Base-by-base conservation (phyloP, 805 yeast genomes). In the Cyberlindnera subsufficiens region DNA sequence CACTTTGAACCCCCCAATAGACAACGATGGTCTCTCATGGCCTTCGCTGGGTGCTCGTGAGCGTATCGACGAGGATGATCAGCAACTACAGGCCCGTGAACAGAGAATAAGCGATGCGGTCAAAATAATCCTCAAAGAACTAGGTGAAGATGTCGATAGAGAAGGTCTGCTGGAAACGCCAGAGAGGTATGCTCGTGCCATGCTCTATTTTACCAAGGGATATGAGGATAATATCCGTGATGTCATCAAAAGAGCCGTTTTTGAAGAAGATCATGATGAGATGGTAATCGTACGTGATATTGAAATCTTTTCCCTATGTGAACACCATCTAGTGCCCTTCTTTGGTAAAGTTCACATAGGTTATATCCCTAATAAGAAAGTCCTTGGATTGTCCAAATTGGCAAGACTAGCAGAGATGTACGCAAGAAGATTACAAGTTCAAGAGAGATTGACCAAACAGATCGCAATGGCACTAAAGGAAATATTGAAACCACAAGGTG, bases 391-490 rank as follows among this genome's bases (percentile, higher is more conserved):
- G 38, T 83, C 95, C 42, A 93, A 93, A 63, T 75, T 93, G 52
- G 99, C 99, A 9, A 72, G 99, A 53, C 71, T 93, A 45, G 98
- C 99, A 0, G 99, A 93, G 61, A 89, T 93, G 96, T 93, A 89
- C 60, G 76, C 96, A 5, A 78, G 98, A 65, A 76, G 99, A 56
- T 75, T 93, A 54, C 99, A 93, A 66, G 99, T 93, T n/a, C 99
- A 93, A 66, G 99, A 93, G 63, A 74, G 99, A 52, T 74, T 93
- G 49, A 93, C 99, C 11, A 93, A 93, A 64, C 99, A 93, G 64
- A 90, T 93, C 42, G 98, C 99, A 29, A 86, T 89, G 85, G 97
- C 98, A 1, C 67, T 93, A 43, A 80, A 83, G 61, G 97, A 89
- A 59, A 86, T 90, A 45, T 72, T 93, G 56, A 82, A 85, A 58